Percentiles rank a stretch among this genome's conserved stretches.
Evolutionary conservation across 257 asterid genomes (phyloP).

Genomic region (Nicotiana attenuata): DNA sequence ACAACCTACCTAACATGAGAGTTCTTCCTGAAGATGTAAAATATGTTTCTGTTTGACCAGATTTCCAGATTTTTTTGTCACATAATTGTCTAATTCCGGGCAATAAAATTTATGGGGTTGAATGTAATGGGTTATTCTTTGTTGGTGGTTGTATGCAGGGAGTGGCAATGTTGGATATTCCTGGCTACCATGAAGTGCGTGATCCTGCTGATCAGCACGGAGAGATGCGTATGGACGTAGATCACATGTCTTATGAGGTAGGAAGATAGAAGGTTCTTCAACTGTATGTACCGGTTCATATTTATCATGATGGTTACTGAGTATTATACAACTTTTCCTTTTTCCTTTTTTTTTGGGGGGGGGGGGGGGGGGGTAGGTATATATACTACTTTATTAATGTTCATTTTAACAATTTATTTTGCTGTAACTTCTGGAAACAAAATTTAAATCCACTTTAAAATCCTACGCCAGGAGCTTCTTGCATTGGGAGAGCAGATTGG

Average conservation of each 20-base stretch:
- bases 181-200: slow-evolving; percentile 53
- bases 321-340: background rate
- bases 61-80: background rate
- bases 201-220: slow-evolving; percentile 64
- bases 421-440: background rate
- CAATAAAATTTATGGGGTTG: background rate
- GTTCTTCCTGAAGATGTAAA: slow-evolving; percentile 82
- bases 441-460: background rate
- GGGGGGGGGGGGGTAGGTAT: too few relatives aligned
- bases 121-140: background rate
- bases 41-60: slow-evolving; percentile 3
- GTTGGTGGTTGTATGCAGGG: slow-evolving; percentile 37
- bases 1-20: slow-evolving; percentile 61
- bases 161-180: slow-evolving; percentile 62
- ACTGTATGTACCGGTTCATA: background rate
- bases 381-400: background rate
- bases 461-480: slow-evolving; percentile 70
- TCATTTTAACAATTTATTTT: background rate
- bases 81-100: background rate
- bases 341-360: background rate
- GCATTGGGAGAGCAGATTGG: slow-evolving; percentile 91
- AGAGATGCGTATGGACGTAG: slow-evolving; percentile 51
- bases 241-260: slow-evolving; percentile 77
- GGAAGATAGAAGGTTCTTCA: background rate
- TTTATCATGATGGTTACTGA: background rate